These are phyloP conservation scores for Polytrichum commune DNA, from an alignment of 225 moss, liverwort and hornwort species.

Conservation along the genomic window DNA sequence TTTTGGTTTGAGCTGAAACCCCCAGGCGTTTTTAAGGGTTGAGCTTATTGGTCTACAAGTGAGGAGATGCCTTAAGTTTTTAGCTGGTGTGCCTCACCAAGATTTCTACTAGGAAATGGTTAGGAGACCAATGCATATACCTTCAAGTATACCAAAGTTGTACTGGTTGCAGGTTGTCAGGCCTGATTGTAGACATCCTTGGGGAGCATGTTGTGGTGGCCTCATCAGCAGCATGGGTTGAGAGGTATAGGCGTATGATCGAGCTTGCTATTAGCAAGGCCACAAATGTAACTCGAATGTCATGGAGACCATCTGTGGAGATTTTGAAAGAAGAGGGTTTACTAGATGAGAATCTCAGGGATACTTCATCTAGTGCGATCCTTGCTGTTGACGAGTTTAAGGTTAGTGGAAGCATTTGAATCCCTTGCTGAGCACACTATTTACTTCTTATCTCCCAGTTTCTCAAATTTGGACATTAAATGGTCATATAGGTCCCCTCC, in stretches of 20 bases:
- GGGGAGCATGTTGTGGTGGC: slow-evolving; percentile 88
- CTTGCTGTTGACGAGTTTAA: slow-evolving; percentile 37
- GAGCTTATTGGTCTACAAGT: too few relatives aligned
- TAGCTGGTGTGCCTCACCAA: too few relatives aligned
- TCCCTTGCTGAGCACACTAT: too few relatives aligned
- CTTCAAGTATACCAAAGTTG: neutral
- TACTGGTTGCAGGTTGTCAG: slow-evolving; percentile 64
- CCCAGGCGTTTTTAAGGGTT: neutral
- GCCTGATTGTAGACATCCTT: slow-evolving; percentile 80
- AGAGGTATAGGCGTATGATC: slow-evolving; percentile 65
- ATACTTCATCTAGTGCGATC: slow-evolving; percentile 24
- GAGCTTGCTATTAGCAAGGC: slow-evolving; percentile 53
- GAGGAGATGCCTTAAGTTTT: too few relatives aligned
- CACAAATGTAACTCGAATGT: slow-evolving; percentile 36
- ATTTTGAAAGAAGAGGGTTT: slow-evolving; percentile 89
- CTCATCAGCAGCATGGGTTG: slow-evolving; percentile 92
- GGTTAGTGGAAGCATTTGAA: slow-evolving; percentile 20
- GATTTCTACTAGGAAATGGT: too few relatives aligned
- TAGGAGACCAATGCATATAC: neutral
- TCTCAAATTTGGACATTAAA: too few relatives aligned
- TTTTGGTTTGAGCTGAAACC: neutral
- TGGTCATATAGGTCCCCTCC: too few relatives aligned
- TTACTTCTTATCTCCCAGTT: too few relatives aligned
- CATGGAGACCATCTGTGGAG: slow-evolving; percentile 78
- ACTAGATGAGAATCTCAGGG: slow-evolving; percentile 21